Evolutionary conservation across 2,329 filamentous ascomycete genomes (phyloP).

Genomic region (Zasmidium cellare): DNA sequence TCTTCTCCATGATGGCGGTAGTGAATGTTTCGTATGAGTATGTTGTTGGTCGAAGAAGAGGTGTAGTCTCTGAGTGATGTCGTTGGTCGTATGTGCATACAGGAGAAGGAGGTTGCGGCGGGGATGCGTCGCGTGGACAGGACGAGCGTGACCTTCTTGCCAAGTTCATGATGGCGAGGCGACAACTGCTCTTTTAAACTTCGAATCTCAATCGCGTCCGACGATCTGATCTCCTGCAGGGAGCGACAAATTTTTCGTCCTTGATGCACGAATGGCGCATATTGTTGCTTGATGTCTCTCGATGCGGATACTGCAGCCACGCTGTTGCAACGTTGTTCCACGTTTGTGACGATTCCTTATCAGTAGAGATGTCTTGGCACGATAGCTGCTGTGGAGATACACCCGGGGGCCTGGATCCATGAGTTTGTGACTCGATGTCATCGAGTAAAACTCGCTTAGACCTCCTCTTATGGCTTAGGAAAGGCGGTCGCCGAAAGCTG

Average conservation of each 20-base stretch:
- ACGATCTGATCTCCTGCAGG: constrained; percentile 2
- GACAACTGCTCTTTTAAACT: constrained; percentile 7
- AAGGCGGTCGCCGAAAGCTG: background rate
- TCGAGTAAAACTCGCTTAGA: constrained; percentile 20
- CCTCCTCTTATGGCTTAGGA: background rate
- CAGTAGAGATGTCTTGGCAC: constrained; percentile 16
- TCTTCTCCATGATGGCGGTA: constrained; percentile 41
- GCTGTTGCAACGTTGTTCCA: background rate
- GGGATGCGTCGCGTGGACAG: background rate
- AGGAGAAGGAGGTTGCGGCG: background rate
- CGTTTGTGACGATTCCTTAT: constrained; percentile 4
- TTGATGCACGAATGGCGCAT: constrained; percentile 6
- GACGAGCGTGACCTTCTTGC: background rate
- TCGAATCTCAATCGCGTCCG: background rate
- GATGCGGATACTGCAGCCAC: constrained; percentile 2
- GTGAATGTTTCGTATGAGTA: background rate
- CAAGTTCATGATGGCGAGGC: constrained; percentile 1
- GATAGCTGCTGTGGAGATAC: background rate
- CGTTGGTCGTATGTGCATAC: background rate
- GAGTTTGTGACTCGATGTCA: constrained; percentile 23
- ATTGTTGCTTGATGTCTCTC: constrained; percentile 3
- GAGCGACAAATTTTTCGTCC: constrained; percentile 10
- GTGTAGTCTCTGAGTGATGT: constrained; percentile 10
- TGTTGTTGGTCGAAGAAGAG: constrained; percentile 7
- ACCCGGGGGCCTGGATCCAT: constrained; percentile 3